Evolutionary conservation across 257 asterid species (phyloP), one percentile per base, ranked within the genome.

Genomic region (Solanum neorickii): DNA sequence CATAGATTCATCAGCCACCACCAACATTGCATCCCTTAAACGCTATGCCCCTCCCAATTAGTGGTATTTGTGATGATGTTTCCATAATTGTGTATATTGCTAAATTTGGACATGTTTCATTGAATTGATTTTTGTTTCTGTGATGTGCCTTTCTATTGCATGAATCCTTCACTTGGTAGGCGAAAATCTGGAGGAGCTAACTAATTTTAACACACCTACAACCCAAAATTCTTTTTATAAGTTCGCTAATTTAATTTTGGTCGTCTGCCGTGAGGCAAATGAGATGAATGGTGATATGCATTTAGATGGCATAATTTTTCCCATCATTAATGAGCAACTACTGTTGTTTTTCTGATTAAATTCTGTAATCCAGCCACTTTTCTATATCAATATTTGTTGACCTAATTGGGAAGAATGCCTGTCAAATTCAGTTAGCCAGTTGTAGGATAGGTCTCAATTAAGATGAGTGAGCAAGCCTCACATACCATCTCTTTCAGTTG

Each of bases 21-120:
- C 93, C 91, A 89, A 90, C 91, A 91, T 86, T 85, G 94, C 96
- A 88, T 87, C 95, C 90, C 92, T 93, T 90, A 95, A 93, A 91
- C 95, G 95, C 86, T 96, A 96, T 86, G 99, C 98, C 52, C 98
- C 96, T 87, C 98, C 98, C 82, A 95, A 93, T 91, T 98, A 95
- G 83, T 91, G 98, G 99, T 95, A 90, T 52, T 27, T 37, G 46
- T 41, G 41, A 2, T 5, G 68, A 84, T 56, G 68, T 49, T n/a
- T 16, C 56, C 69, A 39, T 35, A 1, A 9, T 14, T 77, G 3
- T 9, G 78, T 56, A 56, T 16, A 18, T 16, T 44, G 25, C 69
- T 73, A 10, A 15, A 60, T 3, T 33, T 27, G 33, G 74, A 5
- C 69, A 80, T 75, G 37, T 5, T 42, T 80, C 29, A 33, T 12